Base-by-base conservation (phyloP, 2,329 filamentous ascomycete genomes). In the Xylaria digitata region DNA sequence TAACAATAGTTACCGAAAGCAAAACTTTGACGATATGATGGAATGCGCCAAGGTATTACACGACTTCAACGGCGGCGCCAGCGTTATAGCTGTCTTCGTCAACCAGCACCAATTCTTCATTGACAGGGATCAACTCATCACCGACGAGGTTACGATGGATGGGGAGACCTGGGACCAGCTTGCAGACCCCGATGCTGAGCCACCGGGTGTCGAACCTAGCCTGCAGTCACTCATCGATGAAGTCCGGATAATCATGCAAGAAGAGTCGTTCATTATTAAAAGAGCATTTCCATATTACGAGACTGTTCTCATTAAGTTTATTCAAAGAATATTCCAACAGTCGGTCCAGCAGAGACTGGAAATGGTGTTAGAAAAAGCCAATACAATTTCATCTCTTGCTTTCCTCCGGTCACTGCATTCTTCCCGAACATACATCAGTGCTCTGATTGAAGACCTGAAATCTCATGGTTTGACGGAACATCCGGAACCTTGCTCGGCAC, bases 31-130 rank as follows among this genome's bases (percentile, higher is more conserved):
- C 72, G 94, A 96, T 75, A 99, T 99, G 96, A 91, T 93, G 82
- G 96, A 98, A 78, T 99, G 96, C 78, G 93, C 96, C 61, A 92
- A 92, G 75, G 96, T 97, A 48, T 84, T 99, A 69, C 87, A 96
- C 77, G 96, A 98, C 80, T 99, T 99, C 84, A 97, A 95, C 78
- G 94, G 96, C 59, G 96, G 96, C 58, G 90, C 93, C 64, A 98
- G 94, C 77, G 96, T 98, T 66, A 97, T 97, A 79, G 95, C 93
- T 15, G 86, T 95, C 11, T 99, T 98, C 79, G 95, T 99, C 76
- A 99, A 99, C 77, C 96, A 99, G 79, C 96, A 99, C 80, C 94
- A 97, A 76, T 99, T 99, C 85, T 99, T 99, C 81, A 97, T 99
- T 76, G 96, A 98, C 77, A 87, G 94, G 30, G 96, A 94, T 72